A percentile compares a stretch with the other conserved stretches of the same genome.
phyloP scores from a whole-genome alignment of 164 flowering plant genomes.

The Houttuynia cordata region DNA sequence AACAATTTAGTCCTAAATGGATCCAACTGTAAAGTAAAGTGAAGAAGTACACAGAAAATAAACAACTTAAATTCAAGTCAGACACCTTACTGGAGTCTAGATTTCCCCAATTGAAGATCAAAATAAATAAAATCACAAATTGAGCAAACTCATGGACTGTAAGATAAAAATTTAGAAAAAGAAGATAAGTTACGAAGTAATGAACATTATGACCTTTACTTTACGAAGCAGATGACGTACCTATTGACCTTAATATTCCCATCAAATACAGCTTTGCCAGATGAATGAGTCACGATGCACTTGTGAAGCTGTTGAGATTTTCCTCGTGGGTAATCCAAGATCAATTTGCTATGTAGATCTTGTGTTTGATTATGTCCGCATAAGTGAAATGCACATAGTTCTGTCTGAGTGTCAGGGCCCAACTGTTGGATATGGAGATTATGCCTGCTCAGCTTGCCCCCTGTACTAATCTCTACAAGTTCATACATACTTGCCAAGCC shows the following conservation, averaged over 20 bases:
- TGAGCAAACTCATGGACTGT: too few species aligned
- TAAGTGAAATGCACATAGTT: conserved; percentile 64
- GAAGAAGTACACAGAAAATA: too few species aligned
- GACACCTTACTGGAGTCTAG: too few species aligned
- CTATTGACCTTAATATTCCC: conserved; percentile 85
- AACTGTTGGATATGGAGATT: conserved; percentile 82
- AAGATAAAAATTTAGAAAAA: too few species aligned
- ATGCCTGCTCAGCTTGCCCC: conserved; percentile 86
- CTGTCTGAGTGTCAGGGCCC: conserved; percentile 78
- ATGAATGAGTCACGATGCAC: conserved; percentile 77
- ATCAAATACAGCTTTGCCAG: conserved; percentile 79
- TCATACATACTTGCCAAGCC: conserved; percentile 60
- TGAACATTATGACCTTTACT: background rate
- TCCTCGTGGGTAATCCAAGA: conserved; percentile 84
- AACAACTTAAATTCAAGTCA: too few species aligned
- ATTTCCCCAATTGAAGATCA: too few species aligned
- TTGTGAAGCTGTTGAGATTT: conserved; percentile 74
- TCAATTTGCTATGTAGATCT: conserved; percentile 73
- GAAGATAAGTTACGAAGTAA: background rate
- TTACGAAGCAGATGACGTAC: conserved; percentile 26
- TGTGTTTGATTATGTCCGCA: conserved; percentile 54
- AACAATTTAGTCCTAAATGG: too few species aligned
- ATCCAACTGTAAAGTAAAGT: too few species aligned
- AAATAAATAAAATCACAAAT: too few species aligned
- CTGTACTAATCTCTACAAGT: conserved; percentile 67